Base-by-base conservation (phyloP, 2,329 filamentous ascomycete species). In the Fusarium hainanense region DNA sequence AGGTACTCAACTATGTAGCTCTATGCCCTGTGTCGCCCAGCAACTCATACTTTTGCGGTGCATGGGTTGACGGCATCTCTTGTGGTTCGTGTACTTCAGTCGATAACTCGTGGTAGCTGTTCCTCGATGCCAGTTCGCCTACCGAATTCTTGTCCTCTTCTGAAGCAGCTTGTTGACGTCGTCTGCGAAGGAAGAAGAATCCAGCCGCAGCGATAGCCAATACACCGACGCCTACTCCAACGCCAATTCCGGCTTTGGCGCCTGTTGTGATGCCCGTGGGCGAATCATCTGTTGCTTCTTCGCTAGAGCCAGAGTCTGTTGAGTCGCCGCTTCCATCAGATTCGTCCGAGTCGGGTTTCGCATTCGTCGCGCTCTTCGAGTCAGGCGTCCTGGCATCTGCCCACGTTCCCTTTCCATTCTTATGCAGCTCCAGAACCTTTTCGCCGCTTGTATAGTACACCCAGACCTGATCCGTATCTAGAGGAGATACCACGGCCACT, bases 371-470 rank as follows among this genome's bases (percentile, higher is more conserved):
- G 4, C 41, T 63, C 14, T 42, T 47, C 6, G 32, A 32, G 3
- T 54, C 43, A 1, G 60, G 49, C 18, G 48, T 58, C 12, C 48
- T 58, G 7, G 62, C 57, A 0, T 63, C 14, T 1, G 32, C 37
- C 67, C 67, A 69, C 2, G 49, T 46, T 14, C 57, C 52, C 9
- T 32, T 44, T 2, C 23, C 16, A 8, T 66, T 54, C 34, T 14
- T 43, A 11, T 69, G 34, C 13, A 69, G 42, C 47, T 69, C 49
- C 8, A 63, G 21, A 6, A 69, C 54, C 20, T 58, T 47, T 7
- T 56, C 56, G 4, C 62, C 67, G 18, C 58, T 69, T 9, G 27
- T 23, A 5, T 69, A 69, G 40, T 68, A 69, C 25, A 69, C 27
- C 67, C 67, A 69, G 8, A 69, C 12, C 9, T 63, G 23, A 16